Conservation (phyloP, 108 stramenopile genomes). For the Craspedostauros australis region DNA sequence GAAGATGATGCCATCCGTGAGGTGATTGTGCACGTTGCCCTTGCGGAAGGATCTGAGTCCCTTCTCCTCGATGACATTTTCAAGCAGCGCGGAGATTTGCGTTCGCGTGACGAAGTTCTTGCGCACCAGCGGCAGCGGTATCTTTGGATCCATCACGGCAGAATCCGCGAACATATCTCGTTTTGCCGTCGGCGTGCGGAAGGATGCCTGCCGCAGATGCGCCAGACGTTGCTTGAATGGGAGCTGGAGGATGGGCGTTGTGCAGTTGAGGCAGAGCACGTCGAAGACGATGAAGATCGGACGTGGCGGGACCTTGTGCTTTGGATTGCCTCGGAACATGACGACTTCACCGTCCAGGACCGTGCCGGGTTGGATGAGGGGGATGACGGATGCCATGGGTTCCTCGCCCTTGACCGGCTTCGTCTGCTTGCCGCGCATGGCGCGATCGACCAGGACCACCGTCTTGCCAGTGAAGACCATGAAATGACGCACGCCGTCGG, state of each 20-base stretch:
- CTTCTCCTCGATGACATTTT: conserved; percentile 68
- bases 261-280: conserved; percentile 67
- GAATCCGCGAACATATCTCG: conserved; percentile 61
- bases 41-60: conserved; percentile 68
- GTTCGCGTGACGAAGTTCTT: conserved; percentile 86
- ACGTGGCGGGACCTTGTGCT: conserved; percentile 38
- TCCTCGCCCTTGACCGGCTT: conserved; percentile 24
- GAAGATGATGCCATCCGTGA: conserved; percentile 91
- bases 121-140: conserved; percentile 68
- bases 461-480: conserved; percentile 85
- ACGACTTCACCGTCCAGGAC: conserved; percentile 97
- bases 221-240: conserved; percentile 78
- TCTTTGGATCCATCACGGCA: conserved; percentile 43
- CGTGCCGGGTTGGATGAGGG: conserved; percentile 73
- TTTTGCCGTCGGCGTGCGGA: conserved; percentile 50
- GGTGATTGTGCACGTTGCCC: conserved; percentile 77
- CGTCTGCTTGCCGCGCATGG: conserved; percentile 78
- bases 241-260: conserved; percentile 65
- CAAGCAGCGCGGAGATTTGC: conserved; percentile 56
- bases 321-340: conserved; percentile 55
- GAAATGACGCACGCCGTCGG: conserved; percentile 94
- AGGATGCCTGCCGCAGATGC: conserved; percentile 64
- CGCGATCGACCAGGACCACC: conserved; percentile 85
- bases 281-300: conserved; percentile 95
- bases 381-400: conserved; percentile 44